A percentile compares a stretch with the other conserved stretches of the same genome.
These are phyloP conservation scores for Pseudozyma sp. DNA, from an alignment of 1,284 basidiomycete genomes.

Conservation along the genomic window DNA sequence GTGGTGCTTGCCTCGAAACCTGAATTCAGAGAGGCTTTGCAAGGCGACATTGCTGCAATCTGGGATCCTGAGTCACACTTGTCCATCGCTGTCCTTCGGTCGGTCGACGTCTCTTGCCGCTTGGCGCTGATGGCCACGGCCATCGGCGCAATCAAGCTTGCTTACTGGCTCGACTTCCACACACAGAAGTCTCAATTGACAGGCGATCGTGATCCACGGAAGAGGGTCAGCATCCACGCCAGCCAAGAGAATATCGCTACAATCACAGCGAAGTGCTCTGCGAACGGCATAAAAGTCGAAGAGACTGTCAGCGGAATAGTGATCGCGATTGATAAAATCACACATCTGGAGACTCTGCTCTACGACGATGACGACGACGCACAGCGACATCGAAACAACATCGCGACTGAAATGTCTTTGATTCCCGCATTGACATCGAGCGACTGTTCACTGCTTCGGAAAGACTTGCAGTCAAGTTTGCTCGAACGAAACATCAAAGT, in stretches of 20 bases:
- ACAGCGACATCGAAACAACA: neutral
- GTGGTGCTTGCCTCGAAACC: conserved; percentile 17
- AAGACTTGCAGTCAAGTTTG: conserved; percentile 1
- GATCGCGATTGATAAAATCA: neutral
- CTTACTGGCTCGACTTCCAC: conserved; percentile 28
- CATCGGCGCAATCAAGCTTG: conserved; percentile 29
- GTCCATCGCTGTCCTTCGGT: conserved; percentile 16
- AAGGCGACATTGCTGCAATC: conserved; percentile 24
- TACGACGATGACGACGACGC: neutral
- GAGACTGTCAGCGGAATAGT: conserved; percentile 7
- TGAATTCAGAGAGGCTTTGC: conserved; percentile 34
- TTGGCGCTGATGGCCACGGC: conserved; percentile 20
- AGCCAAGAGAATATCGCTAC: neutral
- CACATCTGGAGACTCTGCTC: neutral
- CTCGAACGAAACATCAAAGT: conserved; percentile 13
- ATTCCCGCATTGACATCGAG: conserved; percentile 4
- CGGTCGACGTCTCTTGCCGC: conserved; percentile 12
- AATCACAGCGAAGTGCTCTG: neutral
- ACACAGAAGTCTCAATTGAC: conserved; percentile 1
- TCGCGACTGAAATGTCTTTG: conserved; percentile 1
- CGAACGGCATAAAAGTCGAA: neutral
- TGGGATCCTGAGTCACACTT: conserved; percentile 43
- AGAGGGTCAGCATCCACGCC: conserved; percentile 9
- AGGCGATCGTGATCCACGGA: neutral
- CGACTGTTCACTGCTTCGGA: neutral